phyloP scores from a whole-genome alignment of 495 filamentous ascomycete species.

The Penicillium taxi region DNA sequence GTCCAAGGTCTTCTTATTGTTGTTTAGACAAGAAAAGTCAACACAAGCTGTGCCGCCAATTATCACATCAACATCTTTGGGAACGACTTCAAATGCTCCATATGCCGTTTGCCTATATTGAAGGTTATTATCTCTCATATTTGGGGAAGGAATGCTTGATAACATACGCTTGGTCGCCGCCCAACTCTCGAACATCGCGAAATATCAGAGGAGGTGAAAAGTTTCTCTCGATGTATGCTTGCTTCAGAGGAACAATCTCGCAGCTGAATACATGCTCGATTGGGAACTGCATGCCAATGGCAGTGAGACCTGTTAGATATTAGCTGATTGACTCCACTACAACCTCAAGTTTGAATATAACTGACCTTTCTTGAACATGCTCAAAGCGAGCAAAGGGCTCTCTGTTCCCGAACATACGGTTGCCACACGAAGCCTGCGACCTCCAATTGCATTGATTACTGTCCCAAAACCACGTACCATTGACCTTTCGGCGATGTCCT shows the following conservation, averaged over 20 bases:
- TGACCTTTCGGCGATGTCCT: slow-evolving; percentile 36
- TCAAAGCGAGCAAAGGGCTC: slow-evolving; percentile 61
- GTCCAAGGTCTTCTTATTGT: slow-evolving; percentile 32
- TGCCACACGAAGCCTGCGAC: slow-evolving; percentile 49
- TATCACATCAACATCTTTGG: slow-evolving; percentile 55
- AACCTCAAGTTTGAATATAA: slow-evolving; percentile 3
- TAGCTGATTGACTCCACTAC: slow-evolving; percentile 8
- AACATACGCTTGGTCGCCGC: slow-evolving; percentile 49
- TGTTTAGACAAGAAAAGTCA: slow-evolving; percentile 51
- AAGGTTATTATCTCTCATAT: background rate
- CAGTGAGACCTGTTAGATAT: slow-evolving; percentile 7
- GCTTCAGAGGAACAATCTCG: slow-evolving; percentile 72
- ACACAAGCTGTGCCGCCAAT: slow-evolving; percentile 73
- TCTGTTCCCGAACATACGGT: slow-evolving; percentile 85
- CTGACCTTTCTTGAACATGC: slow-evolving; percentile 42
- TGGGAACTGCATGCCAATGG: slow-evolving; percentile 2
- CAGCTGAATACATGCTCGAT: slow-evolving; percentile 66
- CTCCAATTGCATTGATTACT: slow-evolving; percentile 30
- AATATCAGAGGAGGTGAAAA: slow-evolving; percentile 57
- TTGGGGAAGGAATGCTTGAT: background rate
- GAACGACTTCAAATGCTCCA: slow-evolving; percentile 52
- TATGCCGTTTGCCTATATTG: slow-evolving; percentile 58
- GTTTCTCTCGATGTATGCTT: slow-evolving; percentile 74
- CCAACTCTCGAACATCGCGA: slow-evolving; percentile 60
- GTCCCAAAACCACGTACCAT: slow-evolving; percentile 25